Percentiles rank a stretch among this genome's conserved stretches.
Conservation (phyloP, 768 basidiomycete genomes). For the Lactarius sanguifluus region DNA sequence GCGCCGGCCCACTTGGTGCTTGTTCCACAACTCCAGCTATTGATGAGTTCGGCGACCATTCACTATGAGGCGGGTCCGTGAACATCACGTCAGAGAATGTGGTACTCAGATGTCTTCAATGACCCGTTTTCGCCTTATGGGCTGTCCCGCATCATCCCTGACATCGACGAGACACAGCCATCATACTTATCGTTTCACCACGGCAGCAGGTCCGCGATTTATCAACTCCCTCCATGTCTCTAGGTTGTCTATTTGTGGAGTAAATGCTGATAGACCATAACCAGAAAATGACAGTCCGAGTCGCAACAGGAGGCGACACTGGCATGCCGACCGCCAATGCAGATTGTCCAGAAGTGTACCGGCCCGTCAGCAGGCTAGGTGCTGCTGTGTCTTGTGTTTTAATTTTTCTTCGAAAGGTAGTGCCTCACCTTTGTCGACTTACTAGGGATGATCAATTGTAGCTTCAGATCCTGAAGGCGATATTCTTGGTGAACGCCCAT, state of each 20-base stretch:
- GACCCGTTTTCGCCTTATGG: neutral
- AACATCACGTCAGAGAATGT: neutral
- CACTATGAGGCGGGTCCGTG: neutral
- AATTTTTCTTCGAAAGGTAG: neutral
- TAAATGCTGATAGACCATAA: neutral
- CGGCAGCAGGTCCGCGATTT: neutral
- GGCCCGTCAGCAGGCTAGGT: neutral
- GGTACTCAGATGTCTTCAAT: neutral
- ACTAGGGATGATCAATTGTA: neutral
- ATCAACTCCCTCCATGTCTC: neutral
- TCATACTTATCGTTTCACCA: neutral
- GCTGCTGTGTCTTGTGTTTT: neutral
- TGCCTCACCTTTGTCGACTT: neutral
- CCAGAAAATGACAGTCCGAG: neutral
- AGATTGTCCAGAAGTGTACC: neutral
- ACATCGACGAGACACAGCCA: neutral
- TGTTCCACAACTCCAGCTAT: neutral
- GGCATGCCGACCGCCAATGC: neutral
- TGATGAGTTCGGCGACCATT: neutral
- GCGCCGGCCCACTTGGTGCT: neutral
- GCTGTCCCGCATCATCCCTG: neutral
- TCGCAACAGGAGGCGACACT: neutral
- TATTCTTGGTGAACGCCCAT: neutral
- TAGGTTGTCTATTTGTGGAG: neutral
- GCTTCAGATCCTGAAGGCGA: neutral